Evolutionary conservation across 2,329 filamentous ascomycete genomes (phyloP).

Genomic region (Ophiostoma ulmi): DNA sequence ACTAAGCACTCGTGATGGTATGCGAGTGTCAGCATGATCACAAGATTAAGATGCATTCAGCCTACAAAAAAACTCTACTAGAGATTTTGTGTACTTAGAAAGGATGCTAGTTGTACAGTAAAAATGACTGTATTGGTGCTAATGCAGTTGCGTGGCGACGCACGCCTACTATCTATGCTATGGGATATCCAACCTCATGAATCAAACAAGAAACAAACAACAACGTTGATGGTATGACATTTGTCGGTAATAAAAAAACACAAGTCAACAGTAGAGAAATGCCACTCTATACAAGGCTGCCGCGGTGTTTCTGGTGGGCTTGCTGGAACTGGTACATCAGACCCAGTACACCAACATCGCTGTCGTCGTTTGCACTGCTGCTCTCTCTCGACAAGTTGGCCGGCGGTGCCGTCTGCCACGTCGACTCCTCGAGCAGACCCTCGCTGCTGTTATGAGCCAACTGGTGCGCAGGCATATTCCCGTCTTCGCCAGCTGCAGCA

Average conservation of each 20-base stretch:
- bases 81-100: too few species aligned
- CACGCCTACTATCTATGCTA: background rate
- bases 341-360: conserved; percentile 52
- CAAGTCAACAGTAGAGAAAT: background rate
- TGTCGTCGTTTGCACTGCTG: conserved; percentile 44
- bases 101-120: background rate
- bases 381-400: conserved; percentile 49
- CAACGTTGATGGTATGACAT: background rate
- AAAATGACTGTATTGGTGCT: background rate
- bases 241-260: too few species aligned
- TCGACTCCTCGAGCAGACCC: conserved; percentile 50
- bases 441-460: conserved; percentile 40
- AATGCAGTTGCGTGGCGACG: background rate
- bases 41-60: too few species aligned
- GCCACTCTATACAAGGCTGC: background rate
- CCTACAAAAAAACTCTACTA: too few species aligned
- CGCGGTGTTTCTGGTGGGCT: conserved; percentile 47
- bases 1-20: background rate
- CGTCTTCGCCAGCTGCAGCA: conserved; percentile 34
- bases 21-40: too few species aligned
- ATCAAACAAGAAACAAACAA: background rate
- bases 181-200: background rate
- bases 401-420: conserved; percentile 54
- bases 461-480: conserved; percentile 23
- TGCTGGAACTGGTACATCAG: conserved; percentile 57